Evolutionary conservation across 176 grass and related monocot genomes (phyloP), one percentile per base, ranked within the genome.

Genomic region (Oryza meridionalis): DNA sequence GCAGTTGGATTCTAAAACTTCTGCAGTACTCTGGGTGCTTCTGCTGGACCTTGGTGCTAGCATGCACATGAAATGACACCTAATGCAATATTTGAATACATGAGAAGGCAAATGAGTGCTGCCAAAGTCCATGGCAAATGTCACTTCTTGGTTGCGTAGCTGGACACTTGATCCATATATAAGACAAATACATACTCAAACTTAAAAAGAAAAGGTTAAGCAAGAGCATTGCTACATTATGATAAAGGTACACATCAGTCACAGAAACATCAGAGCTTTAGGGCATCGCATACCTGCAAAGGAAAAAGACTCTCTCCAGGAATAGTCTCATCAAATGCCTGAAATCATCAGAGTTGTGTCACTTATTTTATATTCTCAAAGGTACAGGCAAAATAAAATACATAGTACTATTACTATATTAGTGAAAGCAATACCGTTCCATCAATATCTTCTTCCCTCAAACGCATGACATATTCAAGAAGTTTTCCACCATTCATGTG

Each of bases 311-410:
- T 82, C 75, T 91, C 94, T 71, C 84, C 88, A 76, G 77, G 73
- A 85, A 93, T 91, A 75, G 85, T 83, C 33, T 91, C 88, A 26
- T 82, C 86, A 96, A 96, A 96, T 47, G 85, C 84, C 94, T 96
- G 82, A 42, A 87, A 25, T 80, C 50, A 59, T 75, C 69, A 70
- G 21, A 84, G 69, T 76, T 46, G 22, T 19, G 71, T 78, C 44
- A 44, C 69, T 53, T 0, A 77, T 72, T 69, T 77, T 21, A 49
- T 11, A 64, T 84, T 71, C 7, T 31, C 8, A 83, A 65, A 68
- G 21, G 3, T 45, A 68, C 15, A 68, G 13, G 65, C 7, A 83
- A 63, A 82, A 32, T 50, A 22, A 82, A 79, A 69, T 35, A 84
- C 42, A 86, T 65, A 78, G n/a, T 51, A 68, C 21, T 22, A 64